Percentiles rank a stretch among this genome's conserved stretches.
phyloP scores from a whole-genome alignment of 148 eudicot genomes.

The Fallopia convolvulus region DNA sequence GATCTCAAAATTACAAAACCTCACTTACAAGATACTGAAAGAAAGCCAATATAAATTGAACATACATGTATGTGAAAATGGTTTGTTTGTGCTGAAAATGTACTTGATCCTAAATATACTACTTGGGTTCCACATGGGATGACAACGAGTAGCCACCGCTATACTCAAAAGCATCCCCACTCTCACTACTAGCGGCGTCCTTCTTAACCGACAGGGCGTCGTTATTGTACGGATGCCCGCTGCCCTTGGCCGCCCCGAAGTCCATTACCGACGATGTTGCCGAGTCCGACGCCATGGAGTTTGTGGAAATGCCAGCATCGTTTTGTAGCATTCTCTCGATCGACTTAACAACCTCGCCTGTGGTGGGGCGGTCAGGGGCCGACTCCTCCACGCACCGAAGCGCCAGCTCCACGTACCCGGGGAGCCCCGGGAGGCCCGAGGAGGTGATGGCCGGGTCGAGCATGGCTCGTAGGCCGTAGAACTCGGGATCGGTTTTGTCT shows the following conservation, averaged over 20 bases:
- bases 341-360: constrained; percentile 71
- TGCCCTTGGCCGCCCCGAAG: neutral
- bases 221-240: neutral
- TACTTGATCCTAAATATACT: neutral
- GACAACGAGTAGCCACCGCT: constrained; percentile 4
- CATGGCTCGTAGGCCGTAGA: constrained; percentile 45
- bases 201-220: neutral
- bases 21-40: too few species aligned
- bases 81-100: too few species aligned
- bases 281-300: neutral
- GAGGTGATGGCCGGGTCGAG: constrained; percentile 56
- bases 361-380: constrained; percentile 42
- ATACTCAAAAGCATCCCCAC: constrained; percentile 8
- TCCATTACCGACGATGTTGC: neutral
- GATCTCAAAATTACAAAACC: too few species aligned
- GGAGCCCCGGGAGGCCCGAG: constrained; percentile 34
- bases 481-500: constrained; percentile 38
- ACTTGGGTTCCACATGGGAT: constrained; percentile 1
- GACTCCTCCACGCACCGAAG: constrained; percentile 52
- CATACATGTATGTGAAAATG: too few species aligned
- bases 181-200: constrained; percentile 5
- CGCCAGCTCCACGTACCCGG: constrained; percentile 36
- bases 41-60: too few species aligned
- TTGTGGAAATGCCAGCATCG: neutral
- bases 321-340: constrained; percentile 46